phyloP scores from a whole-genome alignment of 2,329 filamentous ascomycete species.

The Sclerotiophoma versabilis region DNA sequence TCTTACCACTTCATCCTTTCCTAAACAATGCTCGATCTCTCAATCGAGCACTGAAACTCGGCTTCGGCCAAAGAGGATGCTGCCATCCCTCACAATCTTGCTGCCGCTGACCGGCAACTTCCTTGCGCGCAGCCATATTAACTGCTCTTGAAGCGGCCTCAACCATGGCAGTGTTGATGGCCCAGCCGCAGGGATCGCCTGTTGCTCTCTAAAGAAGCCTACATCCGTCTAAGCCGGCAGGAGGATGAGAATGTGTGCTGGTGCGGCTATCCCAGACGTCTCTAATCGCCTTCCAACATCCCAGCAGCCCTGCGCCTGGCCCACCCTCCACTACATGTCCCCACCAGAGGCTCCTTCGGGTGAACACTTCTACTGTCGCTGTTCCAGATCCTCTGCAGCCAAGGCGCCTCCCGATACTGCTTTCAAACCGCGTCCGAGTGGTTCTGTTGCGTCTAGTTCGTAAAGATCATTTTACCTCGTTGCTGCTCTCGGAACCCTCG shows the following conservation, averaged over 20 bases:
- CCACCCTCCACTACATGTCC: conserved; percentile 41
- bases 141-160: conserved; percentile 22
- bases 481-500: conserved; percentile 40
- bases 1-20: conserved; percentile 26
- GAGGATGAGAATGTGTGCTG: conserved; percentile 26
- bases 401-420: conserved; percentile 50
- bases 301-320: conserved; percentile 45
- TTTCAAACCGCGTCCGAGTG: conserved; percentile 48
- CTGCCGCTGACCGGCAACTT: conserved; percentile 25
- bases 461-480: conserved; percentile 42
- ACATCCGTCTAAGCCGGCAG: conserved; percentile 29
- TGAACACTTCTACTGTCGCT: conserved; percentile 49
- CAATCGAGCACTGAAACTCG: conserved; percentile 36
- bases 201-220: conserved; percentile 33
- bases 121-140: conserved; percentile 25
- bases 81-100: conserved; percentile 16
- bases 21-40: conserved; percentile 31
- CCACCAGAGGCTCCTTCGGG: conserved; percentile 44
- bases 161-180: conserved; percentile 32
- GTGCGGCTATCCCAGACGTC: conserved; percentile 32
- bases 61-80: conserved; percentile 35
- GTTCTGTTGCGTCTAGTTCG: conserved; percentile 48
- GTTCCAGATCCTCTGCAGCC: conserved; percentile 53
- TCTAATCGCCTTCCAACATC: conserved; percentile 39
- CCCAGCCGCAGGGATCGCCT: conserved; percentile 42